Base-by-base conservation (phyloP, 352 stramenopile species). In the Pythium periplocum region DNA sequence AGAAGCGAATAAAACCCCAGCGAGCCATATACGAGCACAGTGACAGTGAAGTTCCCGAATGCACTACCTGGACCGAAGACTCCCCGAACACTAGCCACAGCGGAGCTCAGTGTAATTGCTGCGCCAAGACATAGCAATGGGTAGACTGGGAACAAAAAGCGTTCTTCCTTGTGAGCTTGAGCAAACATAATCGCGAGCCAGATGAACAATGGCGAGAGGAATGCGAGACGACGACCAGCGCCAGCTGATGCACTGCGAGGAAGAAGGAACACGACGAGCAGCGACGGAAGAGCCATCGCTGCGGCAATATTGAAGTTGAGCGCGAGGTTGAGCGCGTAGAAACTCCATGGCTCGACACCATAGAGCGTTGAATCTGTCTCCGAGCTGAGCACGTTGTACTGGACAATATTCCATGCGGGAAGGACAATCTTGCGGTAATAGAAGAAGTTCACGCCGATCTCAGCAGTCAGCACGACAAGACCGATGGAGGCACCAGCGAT, bases 161-260 rank as follows among this genome's bases (percentile, higher is more conserved):
- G 82, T 75, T 99, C 97, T 62, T 99, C 97, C 66, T 99, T 99
- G 81, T 99, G 97, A 30, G 96, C 80, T 62, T 98, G 82, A n/a
- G 80, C 58, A 40, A 95, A 86, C 64, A 99, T 96, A 40, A 99
- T 86, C 4, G 39, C 62, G 44, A 98, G 58, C 95, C 96, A 99
- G 26, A 98, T 45, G 51, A 96, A 92, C 66, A 91, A 64, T 8
- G 81, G 79, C 6, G 66, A 78, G 42, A 91, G 55, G 40, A 81
- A 88, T 36, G 62, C 57, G 12, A 75, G 9, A 9, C 74, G 59
- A 8, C 44, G 47, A 10, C 9, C 12, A 31, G 30, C 38, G n/a
- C 54, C 53, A 3, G 45, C 56, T 2, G 31, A 35, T 44, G 12
- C 50, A 40, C 31, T 51, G 30, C 52, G 43, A 4, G 59, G 75